A percentile compares a stretch with the other conserved stretches of the same genome.
These are phyloP conservation scores for Dovyalis caffra DNA, from an alignment of 345 rosid species.

Conservation along the genomic window DNA sequence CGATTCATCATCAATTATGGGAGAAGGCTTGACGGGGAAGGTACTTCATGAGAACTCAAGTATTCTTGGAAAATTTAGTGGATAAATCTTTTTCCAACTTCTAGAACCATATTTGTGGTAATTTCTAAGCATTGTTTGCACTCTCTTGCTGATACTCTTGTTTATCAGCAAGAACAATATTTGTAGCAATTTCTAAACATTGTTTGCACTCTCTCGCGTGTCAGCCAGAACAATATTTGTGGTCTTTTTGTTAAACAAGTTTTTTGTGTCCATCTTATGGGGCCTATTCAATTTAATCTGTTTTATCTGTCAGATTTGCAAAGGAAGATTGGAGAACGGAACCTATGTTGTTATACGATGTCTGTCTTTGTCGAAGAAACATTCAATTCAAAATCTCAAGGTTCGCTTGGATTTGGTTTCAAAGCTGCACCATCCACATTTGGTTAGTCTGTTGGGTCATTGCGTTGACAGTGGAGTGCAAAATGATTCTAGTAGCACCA, in stretches of 20 bases:
- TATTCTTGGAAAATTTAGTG: background rate
- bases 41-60: slow-evolving; percentile 30
- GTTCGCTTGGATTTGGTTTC: slow-evolving; percentile 69
- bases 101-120: too few species aligned
- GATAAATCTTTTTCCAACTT: background rate
- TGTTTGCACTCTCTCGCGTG: background rate
- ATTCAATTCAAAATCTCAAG: slow-evolving; percentile 68
- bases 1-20: slow-evolving; percentile 56
- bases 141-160: too few species aligned
- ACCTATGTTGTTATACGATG: slow-evolving; percentile 64
- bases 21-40: slow-evolving; percentile 88
- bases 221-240: background rate
- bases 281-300: slow-evolving; percentile 1
- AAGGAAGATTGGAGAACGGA: slow-evolving; percentile 80
- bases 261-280: background rate
- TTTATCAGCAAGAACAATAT: too few species aligned
- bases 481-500: slow-evolving; percentile 44
- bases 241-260: slow-evolving; percentile 2
- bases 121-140: background rate
- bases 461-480: slow-evolving; percentile 54
- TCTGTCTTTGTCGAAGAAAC: slow-evolving; percentile 54
- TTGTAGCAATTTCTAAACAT: too few species aligned
- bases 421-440: slow-evolving; percentile 91
- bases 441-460: slow-evolving; percentile 81
- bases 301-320: slow-evolving; percentile 63